A percentile compares a stretch with the other conserved stretches of the same genome.
These are phyloP conservation scores for Dichotomocladium elegans DNA, from an alignment of 371 early-diverging fungal genomes.

Conservation along the genomic window DNA sequence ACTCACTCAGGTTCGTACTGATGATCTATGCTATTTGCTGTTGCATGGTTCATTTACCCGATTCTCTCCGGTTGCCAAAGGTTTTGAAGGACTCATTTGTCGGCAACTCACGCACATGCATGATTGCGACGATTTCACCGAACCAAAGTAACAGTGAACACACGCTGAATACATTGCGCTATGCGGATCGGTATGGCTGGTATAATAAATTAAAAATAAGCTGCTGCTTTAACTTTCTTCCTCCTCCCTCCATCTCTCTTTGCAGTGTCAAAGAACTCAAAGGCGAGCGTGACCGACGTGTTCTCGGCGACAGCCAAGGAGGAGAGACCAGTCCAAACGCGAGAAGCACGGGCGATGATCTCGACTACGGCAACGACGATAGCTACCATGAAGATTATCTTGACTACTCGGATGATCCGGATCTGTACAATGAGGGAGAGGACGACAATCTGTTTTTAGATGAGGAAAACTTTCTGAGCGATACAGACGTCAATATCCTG, in stretches of 20 bases:
- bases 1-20: slow-evolving; percentile 80
- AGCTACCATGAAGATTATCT: slow-evolving; percentile 30
- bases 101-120: slow-evolving; percentile 94
- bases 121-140: slow-evolving; percentile 97
- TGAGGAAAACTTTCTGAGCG: slow-evolving; percentile 27
- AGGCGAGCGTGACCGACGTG: slow-evolving; percentile 40
- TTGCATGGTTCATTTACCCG: too few species aligned
- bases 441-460: slow-evolving; percentile 17
- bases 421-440: slow-evolving; percentile 21
- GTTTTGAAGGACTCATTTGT: slow-evolving; percentile 97
- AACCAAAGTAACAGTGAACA: slow-evolving; percentile 92
- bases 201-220: not conserved
- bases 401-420: slow-evolving; percentile 24
- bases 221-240: too few species aligned
- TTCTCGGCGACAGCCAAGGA: slow-evolving; percentile 9
- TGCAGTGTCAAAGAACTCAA: slow-evolving; percentile 81
- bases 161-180: slow-evolving; percentile 96
- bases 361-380: slow-evolving; percentile 17
- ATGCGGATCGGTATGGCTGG: slow-evolving; percentile 81
- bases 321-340: slow-evolving; percentile 12
- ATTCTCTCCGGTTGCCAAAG: too few species aligned
- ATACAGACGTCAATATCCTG: slow-evolving; percentile 19
- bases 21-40: too few species aligned
- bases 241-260: too few species aligned
- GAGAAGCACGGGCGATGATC: slow-evolving; percentile 4